Evolutionary conservation across 306 rosid species (phyloP).

Genomic region (Senna siamea): DNA sequence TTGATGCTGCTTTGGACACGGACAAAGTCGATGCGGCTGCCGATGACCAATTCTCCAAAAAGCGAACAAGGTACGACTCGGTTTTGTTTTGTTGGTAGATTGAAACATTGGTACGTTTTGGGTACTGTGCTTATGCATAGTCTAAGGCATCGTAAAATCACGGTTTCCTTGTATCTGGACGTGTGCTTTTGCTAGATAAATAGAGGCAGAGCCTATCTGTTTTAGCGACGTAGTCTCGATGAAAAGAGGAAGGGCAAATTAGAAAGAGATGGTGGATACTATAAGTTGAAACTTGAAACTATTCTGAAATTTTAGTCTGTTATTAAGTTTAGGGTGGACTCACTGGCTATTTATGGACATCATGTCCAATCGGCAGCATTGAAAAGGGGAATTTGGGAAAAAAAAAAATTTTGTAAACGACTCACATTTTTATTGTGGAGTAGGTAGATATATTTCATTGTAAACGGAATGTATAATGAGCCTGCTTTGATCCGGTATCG

Average conservation of each 20-base stretch:
- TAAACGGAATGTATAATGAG: background rate
- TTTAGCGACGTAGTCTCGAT: too few relatives aligned
- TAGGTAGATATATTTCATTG: background rate
- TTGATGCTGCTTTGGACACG: constrained; percentile 29
- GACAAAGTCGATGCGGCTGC: constrained; percentile 40
- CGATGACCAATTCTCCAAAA: constrained; percentile 58
- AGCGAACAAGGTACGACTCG: constrained; percentile 58
- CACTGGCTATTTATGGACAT: too few relatives aligned
- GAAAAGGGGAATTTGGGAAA: too few relatives aligned
- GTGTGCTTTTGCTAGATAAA: background rate
- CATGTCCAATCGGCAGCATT: too few relatives aligned
- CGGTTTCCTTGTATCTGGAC: background rate
- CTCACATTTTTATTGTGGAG: too few relatives aligned
- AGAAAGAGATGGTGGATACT: too few relatives aligned
- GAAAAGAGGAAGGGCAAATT: too few relatives aligned
- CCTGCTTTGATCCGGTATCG: background rate
- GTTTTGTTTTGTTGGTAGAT: background rate
- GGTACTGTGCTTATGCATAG: background rate
- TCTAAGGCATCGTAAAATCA: background rate
- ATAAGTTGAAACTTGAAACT: too few relatives aligned
- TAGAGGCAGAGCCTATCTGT: background rate
- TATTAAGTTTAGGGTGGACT: too few relatives aligned
- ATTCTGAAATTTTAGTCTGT: too few relatives aligned
- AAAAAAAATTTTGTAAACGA: too few relatives aligned
- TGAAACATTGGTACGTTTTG: background rate